Base-by-base conservation (phyloP, 1,284 basidiomycete genomes). In the Trichosporon inkin region DNA sequence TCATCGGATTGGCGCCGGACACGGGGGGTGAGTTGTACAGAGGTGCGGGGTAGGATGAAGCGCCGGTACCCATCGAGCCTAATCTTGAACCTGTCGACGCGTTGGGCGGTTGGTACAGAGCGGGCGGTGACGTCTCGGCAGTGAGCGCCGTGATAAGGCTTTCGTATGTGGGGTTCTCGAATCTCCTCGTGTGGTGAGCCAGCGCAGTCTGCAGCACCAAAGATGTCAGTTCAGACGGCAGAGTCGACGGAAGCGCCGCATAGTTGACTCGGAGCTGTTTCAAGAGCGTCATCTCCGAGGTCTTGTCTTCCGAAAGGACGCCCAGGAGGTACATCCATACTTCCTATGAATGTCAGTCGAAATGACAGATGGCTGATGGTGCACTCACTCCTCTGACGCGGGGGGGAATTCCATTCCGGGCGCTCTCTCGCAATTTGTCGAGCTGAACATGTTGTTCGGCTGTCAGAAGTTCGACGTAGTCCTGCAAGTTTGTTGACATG, bases 271-370 rank as follows among this genome's bases (percentile, higher is more conserved):
- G 66, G 7, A 77, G 67, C 7, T 66, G 58, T 35, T 73, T 64
- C 53, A 76, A 64, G 8, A 69, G 68, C 13, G 74, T 71, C 53
- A 76, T 73, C 58, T 77, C 76, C 36, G 70, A 63, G 6, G 76
- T 77, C 65, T 76, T 76, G 62, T 78, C 74, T 3, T 68, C 61
- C 3, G 69, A 68, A 3, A 78, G 63, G 2, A 77, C 73, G 39
- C 65, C 63, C 34, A 78, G 72, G n/a, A 78, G 75, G 57, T 78
- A 78, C 67, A 78, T 67, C 76, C 76, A 78, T 10, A 77, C 76
- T 67, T 78, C 76, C 72, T 77, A 62, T 10, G 20, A 36, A 13
- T 20, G 54, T 37, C 20, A 22, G 34, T 52, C 11, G 38, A 17
- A 6, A 14, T 1, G 4, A n/a, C 19, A 22, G 16, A 16, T 17